Conservation (phyloP, 345 rosid species). For the Schrenkiella parvula region DNA sequence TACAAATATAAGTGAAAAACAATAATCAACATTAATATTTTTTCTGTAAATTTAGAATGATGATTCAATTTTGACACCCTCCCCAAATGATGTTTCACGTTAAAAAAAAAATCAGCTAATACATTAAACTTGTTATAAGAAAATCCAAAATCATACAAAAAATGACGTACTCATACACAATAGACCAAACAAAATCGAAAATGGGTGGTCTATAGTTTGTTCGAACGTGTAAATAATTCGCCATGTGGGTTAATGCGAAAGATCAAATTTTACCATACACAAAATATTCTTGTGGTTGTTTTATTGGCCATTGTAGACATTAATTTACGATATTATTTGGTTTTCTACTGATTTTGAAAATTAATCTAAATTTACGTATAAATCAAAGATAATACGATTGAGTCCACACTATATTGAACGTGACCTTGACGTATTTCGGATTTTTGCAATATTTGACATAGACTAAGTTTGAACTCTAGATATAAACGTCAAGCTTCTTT, state of each 20-base stretch:
- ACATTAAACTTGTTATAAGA: background rate
- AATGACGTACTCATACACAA: background rate
- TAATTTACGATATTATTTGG: background rate
- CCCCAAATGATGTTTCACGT: background rate
- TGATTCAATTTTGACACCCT: background rate
- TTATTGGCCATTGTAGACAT: background rate
- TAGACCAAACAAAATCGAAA: background rate
- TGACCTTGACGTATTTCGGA: background rate
- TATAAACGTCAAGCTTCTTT: background rate
- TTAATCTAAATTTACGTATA: no score
- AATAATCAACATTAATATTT: background rate
- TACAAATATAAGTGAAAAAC: background rate
- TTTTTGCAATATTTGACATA: background rate
- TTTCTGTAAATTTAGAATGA: background rate
- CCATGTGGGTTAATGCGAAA: background rate
- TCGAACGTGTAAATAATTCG: background rate
- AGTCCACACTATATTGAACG: background rate
- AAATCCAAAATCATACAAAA: background rate
- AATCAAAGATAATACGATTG: background rate
- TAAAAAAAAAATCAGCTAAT: background rate
- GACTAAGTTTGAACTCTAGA: background rate
- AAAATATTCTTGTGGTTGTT: background rate
- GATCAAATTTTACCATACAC: background rate
- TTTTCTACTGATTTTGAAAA: background rate
- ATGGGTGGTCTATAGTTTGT: background rate